Evolutionary conservation across 177 flowering plant species (phyloP).

Genomic region (Vitis hybrid): DNA sequence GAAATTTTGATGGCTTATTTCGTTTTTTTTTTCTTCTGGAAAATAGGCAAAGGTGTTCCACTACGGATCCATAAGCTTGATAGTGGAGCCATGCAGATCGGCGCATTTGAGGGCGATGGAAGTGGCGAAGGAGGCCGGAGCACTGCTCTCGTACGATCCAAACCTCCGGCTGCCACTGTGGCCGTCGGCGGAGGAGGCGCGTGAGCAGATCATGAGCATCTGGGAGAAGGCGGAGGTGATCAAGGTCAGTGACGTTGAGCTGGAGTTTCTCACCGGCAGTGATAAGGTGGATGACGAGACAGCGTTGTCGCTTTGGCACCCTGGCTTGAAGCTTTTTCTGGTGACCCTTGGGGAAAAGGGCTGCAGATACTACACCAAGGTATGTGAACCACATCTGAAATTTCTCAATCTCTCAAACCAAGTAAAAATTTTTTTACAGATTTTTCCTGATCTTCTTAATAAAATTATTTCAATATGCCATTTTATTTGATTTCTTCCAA

Average conservation of each 20-base stretch:
- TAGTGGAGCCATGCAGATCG: slow-evolving; percentile 93
- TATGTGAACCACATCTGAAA: slow-evolving; percentile 13
- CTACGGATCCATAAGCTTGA: slow-evolving; percentile 91
- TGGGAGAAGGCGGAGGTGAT: slow-evolving; percentile 89
- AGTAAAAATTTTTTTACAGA: neutral
- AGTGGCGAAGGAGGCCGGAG: slow-evolving; percentile 80
- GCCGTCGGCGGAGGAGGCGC: slow-evolving; percentile 81
- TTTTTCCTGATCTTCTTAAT: neutral
- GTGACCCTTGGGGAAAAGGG: slow-evolving; percentile 89
- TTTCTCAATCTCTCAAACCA: neutral
- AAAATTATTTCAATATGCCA: too few relatives aligned
- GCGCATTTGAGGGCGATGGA: slow-evolving; percentile 88
- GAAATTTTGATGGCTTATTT: neutral
- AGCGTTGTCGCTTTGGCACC: slow-evolving; percentile 81
- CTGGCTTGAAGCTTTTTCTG: slow-evolving; percentile 66
- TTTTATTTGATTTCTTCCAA: too few relatives aligned
- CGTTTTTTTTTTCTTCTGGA: neutral
- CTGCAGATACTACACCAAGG: slow-evolving; percentile 93
- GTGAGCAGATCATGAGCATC: slow-evolving; percentile 80
- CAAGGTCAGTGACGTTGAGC: slow-evolving; percentile 88
- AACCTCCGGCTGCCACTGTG: slow-evolving; percentile 85
- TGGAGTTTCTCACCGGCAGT: slow-evolving; percentile 72
- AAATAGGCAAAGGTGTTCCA: slow-evolving; percentile 77
- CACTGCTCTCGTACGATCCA: slow-evolving; percentile 90
- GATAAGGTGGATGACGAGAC: slow-evolving; percentile 52